Percentiles rank a stretch among this genome's conserved stretches.
These are phyloP conservation scores for Calendula officinalis DNA, from an alignment of 129 eudicot genomes.

Conservation along the genomic window DNA sequence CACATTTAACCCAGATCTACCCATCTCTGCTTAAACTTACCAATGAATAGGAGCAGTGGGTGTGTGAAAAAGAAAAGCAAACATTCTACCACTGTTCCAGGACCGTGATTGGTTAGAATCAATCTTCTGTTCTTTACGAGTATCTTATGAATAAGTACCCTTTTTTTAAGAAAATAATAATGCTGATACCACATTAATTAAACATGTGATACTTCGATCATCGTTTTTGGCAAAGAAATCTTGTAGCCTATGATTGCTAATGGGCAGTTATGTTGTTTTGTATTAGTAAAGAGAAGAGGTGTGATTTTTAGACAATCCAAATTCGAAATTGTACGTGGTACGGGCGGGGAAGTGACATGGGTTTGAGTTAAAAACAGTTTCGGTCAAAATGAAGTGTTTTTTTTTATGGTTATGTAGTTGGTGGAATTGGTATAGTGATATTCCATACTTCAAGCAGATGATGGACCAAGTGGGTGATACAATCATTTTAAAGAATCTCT, in stretches of 20 bases:
- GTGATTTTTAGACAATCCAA: too few relatives aligned
- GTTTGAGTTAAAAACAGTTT: too few relatives aligned
- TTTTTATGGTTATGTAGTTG: too few relatives aligned
- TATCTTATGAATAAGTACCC: neutral
- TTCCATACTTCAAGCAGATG: neutral
- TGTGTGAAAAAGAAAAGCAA: too few relatives aligned
- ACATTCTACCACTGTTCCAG: conserved; percentile 4
- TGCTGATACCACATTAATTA: neutral
- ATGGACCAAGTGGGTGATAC: neutral
- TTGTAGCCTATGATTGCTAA: neutral
- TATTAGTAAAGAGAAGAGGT: neutral
- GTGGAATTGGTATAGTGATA: too few relatives aligned
- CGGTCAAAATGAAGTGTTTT: too few relatives aligned
- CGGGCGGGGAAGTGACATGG: too few relatives aligned
- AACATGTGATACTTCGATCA: neutral
- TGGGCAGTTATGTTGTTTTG: neutral
- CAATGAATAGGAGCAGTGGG: too few relatives aligned
- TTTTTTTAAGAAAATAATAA: conserved; percentile 10
- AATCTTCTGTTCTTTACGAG: neutral
- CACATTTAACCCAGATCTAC: too few relatives aligned
- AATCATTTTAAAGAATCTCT: neutral
- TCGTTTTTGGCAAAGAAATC: neutral
- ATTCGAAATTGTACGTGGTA: too few relatives aligned
- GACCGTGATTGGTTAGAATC: neutral
- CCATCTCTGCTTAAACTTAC: too few relatives aligned